Evolutionary conservation across 2,329 filamentous ascomycete species (phyloP), one percentile per base, ranked within the genome.

Genomic region (Coniella vitis): DNA sequence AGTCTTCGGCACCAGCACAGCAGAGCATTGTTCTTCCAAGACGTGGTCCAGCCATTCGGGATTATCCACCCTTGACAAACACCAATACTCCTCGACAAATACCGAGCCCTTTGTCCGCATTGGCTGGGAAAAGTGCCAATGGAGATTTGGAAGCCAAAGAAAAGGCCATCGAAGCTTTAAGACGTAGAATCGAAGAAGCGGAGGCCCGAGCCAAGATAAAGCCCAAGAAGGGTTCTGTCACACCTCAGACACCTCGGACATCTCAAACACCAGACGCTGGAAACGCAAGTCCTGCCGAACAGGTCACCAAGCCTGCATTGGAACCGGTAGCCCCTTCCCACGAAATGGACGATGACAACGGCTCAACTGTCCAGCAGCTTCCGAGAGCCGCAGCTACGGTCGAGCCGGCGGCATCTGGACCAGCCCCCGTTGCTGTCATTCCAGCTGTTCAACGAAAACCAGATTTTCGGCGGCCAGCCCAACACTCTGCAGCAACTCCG

Each of bases 111-210:
- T 62, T 55, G 38, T 59, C 66, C 58, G 45, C 42, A 21, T 19
- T 36, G 31, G 38, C 45, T 17, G 42, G 44, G n/a, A 53, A 47
- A 21, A 16, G 22, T 35, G 14, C 48, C 10, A 53, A 40, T 20
- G 48, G 39, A 14, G 51, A 53, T 32, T 32, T 53, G 31, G 29
- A 48, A 19, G 48, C 43, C 35, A 79, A 79, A 65, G 73, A 78
- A 54, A 74, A 72, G 48, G 72, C 76, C 54, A 84, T 85, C 29
- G 75, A 82, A 56, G 71, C 75, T 45, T 75, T 83, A 67, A 81
- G 78, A 59, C 69, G 69, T 31, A 74, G 68, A 55, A 81, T 82
- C 57, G 77, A 77, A 2, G 73, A 79, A 56, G 75, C 75, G 14
- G 78, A 82, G 60, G 77, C 77, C 9, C 48, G 48, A 36, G 35